Percentiles rank a stretch among this genome's conserved stretches.
Evolutionary conservation across 2,329 filamentous ascomycete species (phyloP).

Genomic region (Stagonosporopsis chrysanthemi): DNA sequence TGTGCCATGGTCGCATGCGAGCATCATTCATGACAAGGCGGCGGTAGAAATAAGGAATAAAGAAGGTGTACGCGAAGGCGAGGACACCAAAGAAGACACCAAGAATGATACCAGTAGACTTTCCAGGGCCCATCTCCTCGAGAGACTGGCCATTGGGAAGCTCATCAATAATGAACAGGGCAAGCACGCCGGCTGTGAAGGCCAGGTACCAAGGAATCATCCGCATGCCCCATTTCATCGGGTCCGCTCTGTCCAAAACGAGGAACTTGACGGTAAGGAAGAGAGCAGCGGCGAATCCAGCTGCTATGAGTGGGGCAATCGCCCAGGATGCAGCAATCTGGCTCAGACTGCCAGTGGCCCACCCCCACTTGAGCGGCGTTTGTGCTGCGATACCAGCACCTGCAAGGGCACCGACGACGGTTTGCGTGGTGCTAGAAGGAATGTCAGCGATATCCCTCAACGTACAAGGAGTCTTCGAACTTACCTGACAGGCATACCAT

Average conservation of each 20-base stretch:
- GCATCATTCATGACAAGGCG: conserved; percentile 37
- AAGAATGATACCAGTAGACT: conserved; percentile 35
- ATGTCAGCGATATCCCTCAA: background rate
- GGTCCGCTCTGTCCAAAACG: conserved; percentile 58
- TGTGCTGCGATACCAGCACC: conserved; percentile 64
- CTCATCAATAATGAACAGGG: conserved; percentile 66
- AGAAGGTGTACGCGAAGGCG: conserved; percentile 35
- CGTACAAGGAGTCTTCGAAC: background rate
- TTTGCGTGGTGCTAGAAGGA: conserved; percentile 63
- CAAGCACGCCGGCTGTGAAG: conserved; percentile 57
- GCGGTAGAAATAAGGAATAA: conserved; percentile 39
- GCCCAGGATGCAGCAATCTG: conserved; percentile 56
- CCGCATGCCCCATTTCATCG: conserved; percentile 59
- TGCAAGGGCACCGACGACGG: conserved; percentile 66
- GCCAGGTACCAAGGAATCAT: conserved; percentile 60
- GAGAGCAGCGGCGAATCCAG: conserved; percentile 57
- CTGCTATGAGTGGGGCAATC: conserved; percentile 60
- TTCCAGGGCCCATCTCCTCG: conserved; percentile 40
- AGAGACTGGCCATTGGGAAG: conserved; percentile 44
- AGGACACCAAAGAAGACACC: conserved; percentile 38
- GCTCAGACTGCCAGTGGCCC: conserved; percentile 39
- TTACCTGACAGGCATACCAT: conserved; percentile 60
- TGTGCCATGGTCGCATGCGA: conserved; percentile 35
- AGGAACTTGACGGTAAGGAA: conserved; percentile 59
- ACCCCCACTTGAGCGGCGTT: conserved; percentile 34